phyloP scores from a whole-genome alignment of 2,329 filamentous ascomycete species.

The Aspergillus flavus region DNA sequence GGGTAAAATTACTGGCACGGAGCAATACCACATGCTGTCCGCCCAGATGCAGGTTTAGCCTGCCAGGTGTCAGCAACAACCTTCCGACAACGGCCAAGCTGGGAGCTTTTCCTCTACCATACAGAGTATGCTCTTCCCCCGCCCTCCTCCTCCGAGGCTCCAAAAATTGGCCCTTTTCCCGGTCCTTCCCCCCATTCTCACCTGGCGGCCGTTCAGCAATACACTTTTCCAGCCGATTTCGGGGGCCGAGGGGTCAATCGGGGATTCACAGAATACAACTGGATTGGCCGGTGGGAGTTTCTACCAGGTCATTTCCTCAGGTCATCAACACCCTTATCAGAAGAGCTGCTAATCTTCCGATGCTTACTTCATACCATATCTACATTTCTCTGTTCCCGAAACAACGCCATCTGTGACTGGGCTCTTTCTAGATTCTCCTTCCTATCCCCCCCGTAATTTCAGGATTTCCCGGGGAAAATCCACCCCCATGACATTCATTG shows the following conservation, averaged over 20 bases:
- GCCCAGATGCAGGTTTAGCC: conserved; percentile 14
- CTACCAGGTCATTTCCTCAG: conserved; percentile 27
- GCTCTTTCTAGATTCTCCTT: not conserved
- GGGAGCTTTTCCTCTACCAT: conserved; percentile 19
- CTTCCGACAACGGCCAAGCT: conserved; percentile 38
- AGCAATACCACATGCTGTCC: conserved; percentile 21
- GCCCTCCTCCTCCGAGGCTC: conserved; percentile 11
- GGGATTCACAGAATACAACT: conserved; percentile 16
- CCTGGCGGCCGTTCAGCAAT: not conserved
- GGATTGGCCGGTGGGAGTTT: conserved; percentile 25
- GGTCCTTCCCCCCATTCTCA: conserved; percentile 1
- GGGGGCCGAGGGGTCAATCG: conserved; percentile 25
- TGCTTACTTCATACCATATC: not conserved
- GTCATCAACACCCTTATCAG: conserved; percentile 33
- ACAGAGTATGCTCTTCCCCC: conserved; percentile 15
- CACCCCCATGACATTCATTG: conserved; percentile 11
- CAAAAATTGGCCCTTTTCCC: conserved; percentile 10
- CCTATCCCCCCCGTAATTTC: not conserved
- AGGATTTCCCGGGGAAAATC: conserved; percentile 6
- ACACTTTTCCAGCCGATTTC: conserved; percentile 30
- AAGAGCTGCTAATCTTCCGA: conserved; percentile 6
- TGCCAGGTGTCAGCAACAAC: conserved; percentile 3
- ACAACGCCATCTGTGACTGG: not conserved
- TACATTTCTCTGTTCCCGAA: not conserved
- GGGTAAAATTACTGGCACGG: conserved; percentile 27